Base-by-base conservation (phyloP, 108 stramenopile species). In the Hondaea fermentalgiana region DNA sequence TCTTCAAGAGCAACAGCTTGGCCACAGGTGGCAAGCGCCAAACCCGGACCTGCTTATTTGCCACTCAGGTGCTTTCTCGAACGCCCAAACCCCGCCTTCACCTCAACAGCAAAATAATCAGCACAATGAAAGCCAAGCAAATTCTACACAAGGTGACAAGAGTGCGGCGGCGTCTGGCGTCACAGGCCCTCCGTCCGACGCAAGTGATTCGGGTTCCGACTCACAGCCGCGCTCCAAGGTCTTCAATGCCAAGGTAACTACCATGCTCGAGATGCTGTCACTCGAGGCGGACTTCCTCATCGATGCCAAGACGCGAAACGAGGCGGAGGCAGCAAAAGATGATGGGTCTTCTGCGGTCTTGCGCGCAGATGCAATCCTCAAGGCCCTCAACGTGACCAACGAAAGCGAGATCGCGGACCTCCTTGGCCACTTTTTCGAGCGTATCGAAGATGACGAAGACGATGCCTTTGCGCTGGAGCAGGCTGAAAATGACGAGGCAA, bases 1-100 rank as follows among this genome's bases (percentile, higher is more conserved):
- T 58, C 92, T 95, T 72, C 72, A 91, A 19, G 92, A 92, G 88
- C 94, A 95, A 91, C 90, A 92, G 89, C 93, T 95, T n/a, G 94
- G 94, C 12, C 94, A 93, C 91, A 53, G 60, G 17, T 95, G 94
- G 94, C 57, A 44, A 28, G 12, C 92, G 5, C 94, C 94, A 12
- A 87, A 92, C 55, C 60, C 91, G 55, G 88, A 91, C 25, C 83
- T 87, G 23, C 76, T 87, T 8, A 57, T 83, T 25, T 42, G 64
- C 58, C 87, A 29, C 28, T 57, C 58, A 1, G 53, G 43, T 5
- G 59, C 59, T 1, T 69, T 69, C 25, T 8, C 55, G 8, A 57
- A 57, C 5, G 35, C 69, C 14, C 69, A 44, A 43, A 3, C 44
- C 14, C 35, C 29, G 43, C 12, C 69, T 29, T 29, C 35, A 35